Evolutionary conservation across 1,284 basidiomycete genomes (phyloP), one percentile per base, ranked within the genome.

Genomic region (Cystobasidiaceae sp.): DNA sequence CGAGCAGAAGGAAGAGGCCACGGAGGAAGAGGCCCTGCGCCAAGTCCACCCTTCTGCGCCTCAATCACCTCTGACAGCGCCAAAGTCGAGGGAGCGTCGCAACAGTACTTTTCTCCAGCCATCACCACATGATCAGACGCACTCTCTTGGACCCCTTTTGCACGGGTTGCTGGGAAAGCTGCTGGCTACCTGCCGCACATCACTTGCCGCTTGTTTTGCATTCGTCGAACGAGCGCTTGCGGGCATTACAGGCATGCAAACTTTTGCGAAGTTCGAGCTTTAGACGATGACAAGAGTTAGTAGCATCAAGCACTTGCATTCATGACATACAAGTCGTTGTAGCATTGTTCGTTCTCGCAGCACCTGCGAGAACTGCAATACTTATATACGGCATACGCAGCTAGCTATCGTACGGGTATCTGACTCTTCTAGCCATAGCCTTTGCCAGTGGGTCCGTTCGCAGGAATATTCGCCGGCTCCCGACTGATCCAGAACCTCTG

Each of bases 161-260:
- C 41, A 51, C 32, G 28, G 43, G 6, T 43, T 64, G 6, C 32
- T 64, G 28, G 61, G 39, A 21, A 52, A 44, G n/a, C 27, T 64
- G 19, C 17, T 51, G 21, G 52, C 46, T 19, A 52, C 61, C 17
- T 64, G 61, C 52, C 50, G 61, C 19, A 46, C 61, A 15, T 51
- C 46, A 11, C 32, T 64, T 21, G 61, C 50, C n/a, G 61, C 61
- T 13, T 64, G 61, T 27, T 56, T 64, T 25, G 52, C 52, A 15
- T 28, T 64, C 25, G 61, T 64, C 30, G 61, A 64, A 30, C 44
- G 61, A 27, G 52, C 51, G 3, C 28, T 64, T 5, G 25, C 61
- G 2, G 25, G 55, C 27, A 34, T 64, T n/a, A n/a, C n/a, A n/a
- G n/a, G n/a, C n/a, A n/a, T n/a, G n/a, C n/a, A n/a, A n/a, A n/a